These are phyloP conservation scores for Podila epicladia DNA, from an alignment of 192 early-diverging fungal species.

Conservation along the genomic window DNA sequence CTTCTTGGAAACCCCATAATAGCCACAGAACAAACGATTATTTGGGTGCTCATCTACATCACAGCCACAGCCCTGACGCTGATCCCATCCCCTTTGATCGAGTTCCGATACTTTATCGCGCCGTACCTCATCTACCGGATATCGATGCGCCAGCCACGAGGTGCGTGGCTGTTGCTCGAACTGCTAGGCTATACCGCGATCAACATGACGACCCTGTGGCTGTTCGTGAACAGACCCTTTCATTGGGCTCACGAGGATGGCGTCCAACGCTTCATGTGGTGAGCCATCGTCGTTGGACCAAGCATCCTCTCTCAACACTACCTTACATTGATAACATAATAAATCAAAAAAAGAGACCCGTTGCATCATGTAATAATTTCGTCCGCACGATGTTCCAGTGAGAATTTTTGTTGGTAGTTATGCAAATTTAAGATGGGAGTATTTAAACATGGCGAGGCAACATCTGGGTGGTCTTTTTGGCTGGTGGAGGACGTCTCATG, in stretches of 20 bases:
- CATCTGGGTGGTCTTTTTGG: constrained; percentile 35
- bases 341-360: background rate
- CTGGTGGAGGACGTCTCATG: constrained; percentile 63
- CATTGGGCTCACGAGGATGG: constrained; percentile 73
- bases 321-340: too few relatives aligned
- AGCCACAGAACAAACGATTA: constrained; percentile 52
- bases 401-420: background rate
- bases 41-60: constrained; percentile 66
- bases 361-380: constrained; percentile 5
- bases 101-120: constrained; percentile 96
- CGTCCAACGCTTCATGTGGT: constrained; percentile 96
- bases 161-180: constrained; percentile 43
- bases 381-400: background rate
- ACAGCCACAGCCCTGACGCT: constrained; percentile 69
- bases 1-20: constrained; percentile 19
- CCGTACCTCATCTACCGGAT: constrained; percentile 82
- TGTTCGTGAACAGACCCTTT: constrained; percentile 85
- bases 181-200: constrained; percentile 62
- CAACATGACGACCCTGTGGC: constrained; percentile 74
- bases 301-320: background rate
- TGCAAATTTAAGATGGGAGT: too few relatives aligned
- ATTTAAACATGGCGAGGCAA: constrained; percentile 40
- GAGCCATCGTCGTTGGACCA: constrained; percentile 17
- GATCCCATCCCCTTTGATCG: constrained; percentile 92
- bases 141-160: constrained; percentile 59